Evolutionary conservation across 2,329 filamentous ascomycete genomes (phyloP).

Genomic region (Aureobasidium sp.): DNA sequence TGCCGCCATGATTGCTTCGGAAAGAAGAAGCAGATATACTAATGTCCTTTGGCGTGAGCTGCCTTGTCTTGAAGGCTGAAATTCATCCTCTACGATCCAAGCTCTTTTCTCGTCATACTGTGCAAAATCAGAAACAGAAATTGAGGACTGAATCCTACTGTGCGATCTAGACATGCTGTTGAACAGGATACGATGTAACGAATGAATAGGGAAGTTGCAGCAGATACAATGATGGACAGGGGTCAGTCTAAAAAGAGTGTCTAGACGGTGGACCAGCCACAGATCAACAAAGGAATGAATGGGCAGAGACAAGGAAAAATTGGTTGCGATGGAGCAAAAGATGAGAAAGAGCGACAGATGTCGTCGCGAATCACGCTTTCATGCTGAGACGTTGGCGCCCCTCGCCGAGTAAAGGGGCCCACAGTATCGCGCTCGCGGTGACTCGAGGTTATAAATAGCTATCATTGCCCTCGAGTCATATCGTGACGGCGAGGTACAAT

Average conservation of each 20-base stretch:
- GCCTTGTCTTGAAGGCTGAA: background rate
- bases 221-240: background rate
- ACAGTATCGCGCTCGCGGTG: background rate
- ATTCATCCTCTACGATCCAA: background rate
- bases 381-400: conserved; percentile 1
- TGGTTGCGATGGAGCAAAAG: background rate
- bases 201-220: background rate
- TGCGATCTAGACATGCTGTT: background rate
- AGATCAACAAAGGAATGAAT: conserved; percentile 4
- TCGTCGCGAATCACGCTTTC: conserved; percentile 1
- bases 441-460: background rate
- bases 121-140: background rate
- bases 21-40: conserved; percentile 39
- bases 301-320: background rate
- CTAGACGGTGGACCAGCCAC: conserved; percentile 3
- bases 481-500: background rate
- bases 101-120: background rate
- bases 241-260: background rate
- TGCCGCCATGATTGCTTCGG: conserved; percentile 43
- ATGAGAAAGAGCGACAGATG: background rate
- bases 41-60: conserved; percentile 29
- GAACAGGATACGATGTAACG: background rate
- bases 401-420: background rate
- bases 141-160: background rate
- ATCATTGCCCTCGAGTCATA: background rate